Evolutionary conservation across 352 stramenopile genomes (phyloP).

Genomic region (Phytophthora sp.): DNA sequence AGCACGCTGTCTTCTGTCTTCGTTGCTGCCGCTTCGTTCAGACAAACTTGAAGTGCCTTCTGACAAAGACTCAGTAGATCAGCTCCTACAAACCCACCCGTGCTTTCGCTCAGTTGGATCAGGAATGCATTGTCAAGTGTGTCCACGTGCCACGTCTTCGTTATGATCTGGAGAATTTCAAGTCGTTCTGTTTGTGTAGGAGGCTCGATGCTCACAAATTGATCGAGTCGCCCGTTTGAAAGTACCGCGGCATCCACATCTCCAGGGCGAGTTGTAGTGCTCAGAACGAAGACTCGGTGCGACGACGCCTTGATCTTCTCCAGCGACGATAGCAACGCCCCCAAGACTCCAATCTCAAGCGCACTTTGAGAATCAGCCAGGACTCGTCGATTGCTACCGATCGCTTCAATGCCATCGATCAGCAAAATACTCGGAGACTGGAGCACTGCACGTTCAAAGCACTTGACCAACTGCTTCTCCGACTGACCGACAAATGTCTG

Average conservation of each 20-base stretch:
- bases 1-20: conserved; percentile 4
- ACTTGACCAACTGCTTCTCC: conserved; percentile 68
- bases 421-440: conserved; percentile 75
- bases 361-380: conserved; percentile 63
- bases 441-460: conserved; percentile 59
- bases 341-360: conserved; percentile 80
- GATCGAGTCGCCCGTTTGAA: conserved; percentile 96
- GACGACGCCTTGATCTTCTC: conserved; percentile 64
- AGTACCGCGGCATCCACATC: conserved; percentile 92
- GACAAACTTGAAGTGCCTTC: conserved; percentile 63
- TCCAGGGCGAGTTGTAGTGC: conserved; percentile 79
- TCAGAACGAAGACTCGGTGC: conserved; percentile 68
- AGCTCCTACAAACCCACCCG: conserved; percentile 94
- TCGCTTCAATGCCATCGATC: conserved; percentile 92
- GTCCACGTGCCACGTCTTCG: conserved; percentile 73
- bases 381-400: conserved; percentile 69
- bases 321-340: conserved; percentile 85
- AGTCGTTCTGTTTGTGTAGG: conserved; percentile 91
- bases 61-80: conserved; percentile 85
- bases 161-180: conserved; percentile 93
- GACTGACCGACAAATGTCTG: conserved; percentile 93
- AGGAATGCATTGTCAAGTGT: conserved; percentile 74
- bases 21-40: conserved; percentile 46
- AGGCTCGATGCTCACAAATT: conserved; percentile 95
- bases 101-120: conserved; percentile 92